Conservation (phyloP, 192 early-diverging fungal genomes). For the Obelidium mucronatum region DNA sequence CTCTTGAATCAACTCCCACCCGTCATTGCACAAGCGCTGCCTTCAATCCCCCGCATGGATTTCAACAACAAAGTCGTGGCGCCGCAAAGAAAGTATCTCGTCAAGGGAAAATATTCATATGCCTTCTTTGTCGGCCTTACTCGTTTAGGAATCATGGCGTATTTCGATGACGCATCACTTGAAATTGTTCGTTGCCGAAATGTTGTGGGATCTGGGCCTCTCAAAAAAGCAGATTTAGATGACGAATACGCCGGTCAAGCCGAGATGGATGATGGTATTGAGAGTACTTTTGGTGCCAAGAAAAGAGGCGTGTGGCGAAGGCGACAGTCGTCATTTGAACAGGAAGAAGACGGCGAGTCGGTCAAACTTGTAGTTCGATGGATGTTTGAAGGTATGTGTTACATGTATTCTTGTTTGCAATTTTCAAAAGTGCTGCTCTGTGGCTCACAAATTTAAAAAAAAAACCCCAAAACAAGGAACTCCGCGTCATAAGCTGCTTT, state of each 20-base stretch:
- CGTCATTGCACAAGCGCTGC: neutral
- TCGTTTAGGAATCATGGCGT: neutral
- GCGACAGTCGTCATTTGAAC: too few relatives aligned
- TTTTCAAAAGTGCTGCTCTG: neutral
- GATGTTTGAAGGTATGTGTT: conserved; percentile 47
- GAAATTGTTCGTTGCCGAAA: conserved; percentile 23
- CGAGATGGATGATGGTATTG: neutral
- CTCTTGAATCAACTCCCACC: neutral
- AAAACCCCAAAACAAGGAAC: too few relatives aligned
- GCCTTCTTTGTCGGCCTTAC: neutral
- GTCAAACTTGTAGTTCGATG: conserved; percentile 43
- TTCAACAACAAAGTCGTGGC: neutral
- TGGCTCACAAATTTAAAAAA: too few relatives aligned
- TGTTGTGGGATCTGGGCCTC: conserved; percentile 7
- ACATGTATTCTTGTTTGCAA: neutral
- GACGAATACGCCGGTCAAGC: conserved; percentile 1
- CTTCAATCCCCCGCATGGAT: neutral
- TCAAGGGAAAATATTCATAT: conserved; percentile 10
- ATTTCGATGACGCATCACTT: conserved; percentile 21
- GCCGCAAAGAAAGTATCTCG: neutral
- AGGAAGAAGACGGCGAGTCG: conserved; percentile 1
- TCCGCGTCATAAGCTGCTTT: conserved; percentile 35
- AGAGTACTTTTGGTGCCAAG: neutral
- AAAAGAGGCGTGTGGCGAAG: neutral
- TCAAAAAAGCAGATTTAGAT: conserved; percentile 12